A percentile compares a stretch with the other conserved stretches of the same genome.
Conservation (phyloP, 2,329 filamentous ascomycete genomes). For the Calonectria hongkongensis region DNA sequence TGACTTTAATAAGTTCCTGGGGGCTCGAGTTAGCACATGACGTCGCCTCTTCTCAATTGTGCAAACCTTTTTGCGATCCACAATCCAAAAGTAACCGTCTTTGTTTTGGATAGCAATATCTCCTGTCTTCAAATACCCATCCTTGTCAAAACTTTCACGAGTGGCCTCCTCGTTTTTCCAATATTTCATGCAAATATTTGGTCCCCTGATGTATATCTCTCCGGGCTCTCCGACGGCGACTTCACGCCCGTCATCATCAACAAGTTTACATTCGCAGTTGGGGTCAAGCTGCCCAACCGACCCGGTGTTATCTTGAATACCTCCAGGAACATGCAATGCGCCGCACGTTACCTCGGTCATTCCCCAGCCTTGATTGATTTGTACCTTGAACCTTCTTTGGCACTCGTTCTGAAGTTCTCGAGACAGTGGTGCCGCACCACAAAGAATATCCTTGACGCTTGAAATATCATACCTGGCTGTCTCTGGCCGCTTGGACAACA, state of each 20-base stretch:
- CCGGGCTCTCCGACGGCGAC: conserved; percentile 68
- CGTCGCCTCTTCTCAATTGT: no score
- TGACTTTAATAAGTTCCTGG: conserved; percentile 76
- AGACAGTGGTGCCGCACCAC: conserved; percentile 72
- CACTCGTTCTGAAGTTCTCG: conserved; percentile 67
- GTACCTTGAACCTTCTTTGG: conserved; percentile 62
- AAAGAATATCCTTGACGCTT: conserved; percentile 66
- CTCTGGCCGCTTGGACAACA: conserved; percentile 75
- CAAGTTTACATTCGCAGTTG: conserved; percentile 72
- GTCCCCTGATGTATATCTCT: conserved; percentile 73
- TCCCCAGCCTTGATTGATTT: conserved; percentile 73
- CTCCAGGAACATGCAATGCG: conserved; percentile 64
- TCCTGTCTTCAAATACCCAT: conserved; percentile 77
- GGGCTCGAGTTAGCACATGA: conserved; percentile 37
- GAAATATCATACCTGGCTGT: conserved; percentile 71
- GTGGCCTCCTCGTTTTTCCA: conserved; percentile 75
- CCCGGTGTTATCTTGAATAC: conserved; percentile 61
- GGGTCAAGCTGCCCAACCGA: conserved; percentile 72
- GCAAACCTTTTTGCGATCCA: conserved; percentile 68
- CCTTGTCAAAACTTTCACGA: conserved; percentile 66
- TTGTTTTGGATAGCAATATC: conserved; percentile 71
- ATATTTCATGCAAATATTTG: conserved; percentile 76
- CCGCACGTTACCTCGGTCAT: conserved; percentile 74
- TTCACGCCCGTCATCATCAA: conserved; percentile 72
- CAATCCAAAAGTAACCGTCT: conserved; percentile 67